Base-by-base conservation (phyloP, 2,329 filamentous ascomycete genomes). In the Phyllosticta citriasiana region DNA sequence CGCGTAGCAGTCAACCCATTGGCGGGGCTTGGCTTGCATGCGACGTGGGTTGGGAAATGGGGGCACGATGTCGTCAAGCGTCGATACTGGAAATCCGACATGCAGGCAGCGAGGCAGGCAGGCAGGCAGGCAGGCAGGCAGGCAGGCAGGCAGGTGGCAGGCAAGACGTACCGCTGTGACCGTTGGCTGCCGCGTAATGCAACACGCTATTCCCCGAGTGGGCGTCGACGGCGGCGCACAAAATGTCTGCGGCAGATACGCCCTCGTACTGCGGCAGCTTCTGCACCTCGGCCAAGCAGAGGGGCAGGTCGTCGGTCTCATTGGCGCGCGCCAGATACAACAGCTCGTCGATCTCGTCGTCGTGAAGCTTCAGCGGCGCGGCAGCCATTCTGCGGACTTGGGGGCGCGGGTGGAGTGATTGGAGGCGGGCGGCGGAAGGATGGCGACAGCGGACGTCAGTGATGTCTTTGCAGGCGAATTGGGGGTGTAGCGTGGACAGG, bases 171-270 rank as follows among this genome's bases (percentile, higher is more conserved):
- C 91, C 88, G 63, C 84, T 70, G 71, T 96, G 88, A 1, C 93
- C 93, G 72, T 99, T 99, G 26, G 90, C 94, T 25, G 90, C 86
- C 7, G 92, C 91, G 84, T 95, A 97, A 76, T 99, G 94, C 70
- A 97, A 75, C 55, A 85, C 79, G 59, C 87, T 88, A 65, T 91
- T 95, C 61, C 89, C 88, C 65, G 87, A 89, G 66, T 86, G 83
- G 52, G 84, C 80, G 71, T 96, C 91, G 65, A 85, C 84, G 25
- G 88, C 88, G 14, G 84, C 83, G 57, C 81, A 74, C 55, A 97
- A 74, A 63, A 96, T 81, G 54, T 68, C 67, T 61, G 86, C 82
- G n/a, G 83, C 80, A 0, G 83, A 74, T 40, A 51, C 53, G 53
- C 53, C 53, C 33, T 35, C 53, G 40, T 55, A 57, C 57, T 79